A percentile compares a stretch with the other conserved stretches of the same genome.
phyloP scores from a whole-genome alignment of 345 rosid genomes.

The Turnera subulata region DNA sequence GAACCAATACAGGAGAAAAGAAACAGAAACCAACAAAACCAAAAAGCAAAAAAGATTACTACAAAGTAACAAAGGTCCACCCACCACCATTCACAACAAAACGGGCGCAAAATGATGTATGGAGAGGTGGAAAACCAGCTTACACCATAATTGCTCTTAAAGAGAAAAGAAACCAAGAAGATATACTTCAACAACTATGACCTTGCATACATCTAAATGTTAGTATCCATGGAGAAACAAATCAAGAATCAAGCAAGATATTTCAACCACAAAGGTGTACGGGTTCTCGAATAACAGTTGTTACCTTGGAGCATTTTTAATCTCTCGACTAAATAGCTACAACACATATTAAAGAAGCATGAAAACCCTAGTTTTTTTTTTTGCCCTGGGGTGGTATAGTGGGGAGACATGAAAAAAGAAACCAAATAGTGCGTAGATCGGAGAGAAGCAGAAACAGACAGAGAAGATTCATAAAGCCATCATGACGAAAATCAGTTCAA shows the following conservation, averaged over 20 bases:
- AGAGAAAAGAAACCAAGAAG: not conserved
- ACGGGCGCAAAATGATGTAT: conserved; percentile 2
- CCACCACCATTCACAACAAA: conserved; percentile 12
- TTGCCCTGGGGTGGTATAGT: not conserved
- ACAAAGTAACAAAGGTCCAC: conserved; percentile 13
- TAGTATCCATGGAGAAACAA: too few species aligned
- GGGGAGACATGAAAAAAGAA: conserved; percentile 3
- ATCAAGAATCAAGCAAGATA: too few species aligned
- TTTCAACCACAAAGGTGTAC: too few species aligned
- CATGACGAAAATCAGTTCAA: conserved; percentile 31
- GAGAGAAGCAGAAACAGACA: conserved; percentile 34
- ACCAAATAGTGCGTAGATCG: conserved; percentile 19
- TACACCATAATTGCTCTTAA: not conserved
- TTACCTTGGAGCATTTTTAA: not conserved
- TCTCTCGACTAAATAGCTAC: not conserved
- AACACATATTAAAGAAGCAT: not conserved
- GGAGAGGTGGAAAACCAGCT: conserved; percentile 5
- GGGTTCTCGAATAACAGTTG: too few species aligned
- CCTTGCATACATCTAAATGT: too few species aligned
- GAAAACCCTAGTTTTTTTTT: conserved; percentile 7
- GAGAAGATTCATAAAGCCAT: conserved; percentile 44
- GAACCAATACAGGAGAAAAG: not conserved
- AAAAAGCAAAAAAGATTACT: too few species aligned
- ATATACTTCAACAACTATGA: not conserved
- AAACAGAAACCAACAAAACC: conserved; percentile 8